Conservation (phyloP, 805 yeast species). For the Ogataea ganodermae region DNA sequence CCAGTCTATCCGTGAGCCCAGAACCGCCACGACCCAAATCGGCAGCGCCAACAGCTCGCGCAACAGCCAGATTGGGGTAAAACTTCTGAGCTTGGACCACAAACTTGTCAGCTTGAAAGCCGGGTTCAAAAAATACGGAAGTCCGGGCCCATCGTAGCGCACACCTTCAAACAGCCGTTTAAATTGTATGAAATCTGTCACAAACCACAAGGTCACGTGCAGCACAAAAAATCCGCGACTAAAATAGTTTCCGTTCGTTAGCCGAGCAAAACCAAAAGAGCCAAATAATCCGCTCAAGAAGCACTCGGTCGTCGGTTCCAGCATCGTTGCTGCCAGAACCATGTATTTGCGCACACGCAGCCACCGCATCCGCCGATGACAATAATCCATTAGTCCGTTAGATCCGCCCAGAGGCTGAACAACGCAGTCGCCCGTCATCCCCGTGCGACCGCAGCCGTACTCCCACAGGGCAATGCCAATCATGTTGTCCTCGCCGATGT, state of each 20-base stretch:
- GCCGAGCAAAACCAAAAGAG: constrained; percentile 52
- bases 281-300: constrained; percentile 69
- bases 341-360: constrained; percentile 81
- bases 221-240: constrained; percentile 41
- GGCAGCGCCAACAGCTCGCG: constrained; percentile 80
- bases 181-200: constrained; percentile 63
- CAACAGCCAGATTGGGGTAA: constrained; percentile 56
- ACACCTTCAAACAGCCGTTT: constrained; percentile 39
- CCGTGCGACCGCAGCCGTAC: constrained; percentile 65
- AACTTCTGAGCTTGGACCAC: constrained; percentile 28
- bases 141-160: constrained; percentile 5
- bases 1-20: constrained; percentile 77
- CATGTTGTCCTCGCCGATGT: constrained; percentile 92
- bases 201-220: constrained; percentile 65
- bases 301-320: constrained; percentile 87
- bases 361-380: constrained; percentile 78
- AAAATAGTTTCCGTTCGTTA: constrained; percentile 41
- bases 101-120: constrained; percentile 51
- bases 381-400: constrained; percentile 51
- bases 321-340: constrained; percentile 80
- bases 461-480: constrained; percentile 86
- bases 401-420: constrained; percentile 65
- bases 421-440: constrained; percentile 75
- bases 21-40: constrained; percentile 79
- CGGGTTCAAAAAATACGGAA: constrained; percentile 9